Evolutionary conservation across 352 stramenopile genomes (phyloP), one percentile per base, ranked within the genome.

Genomic region (Pythium grandisporangium): DNA sequence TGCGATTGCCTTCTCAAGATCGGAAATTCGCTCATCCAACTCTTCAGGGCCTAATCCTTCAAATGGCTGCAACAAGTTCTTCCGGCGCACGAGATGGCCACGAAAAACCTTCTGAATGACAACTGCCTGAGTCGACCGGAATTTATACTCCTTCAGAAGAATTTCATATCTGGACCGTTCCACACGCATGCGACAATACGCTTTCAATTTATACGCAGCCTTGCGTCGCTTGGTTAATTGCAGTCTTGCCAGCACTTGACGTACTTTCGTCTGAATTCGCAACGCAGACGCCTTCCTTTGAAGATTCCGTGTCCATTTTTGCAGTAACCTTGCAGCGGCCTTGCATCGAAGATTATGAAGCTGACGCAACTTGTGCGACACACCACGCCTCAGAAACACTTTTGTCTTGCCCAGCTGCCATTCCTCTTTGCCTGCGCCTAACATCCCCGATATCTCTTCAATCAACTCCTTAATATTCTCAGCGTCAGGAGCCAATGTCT

Each of bases 381-480:
- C 68, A 1, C 48, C 61, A 35, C 82, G 57, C 47, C 92, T 93
- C 22, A 95, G 42, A 37, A 95, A 95, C 8, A 95, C 78, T 48
- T 95, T 95, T 5, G 76, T 90, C 41, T 86, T 91, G 0, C 82
- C 82, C 17, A 95, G 55, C 41, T 95, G 82, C 82, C 82, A 95
- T 39, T 95, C 69, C 24, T 93, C 82, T 55, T 95, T 93, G 1
- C 80, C 78, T 5, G 80, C 80, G 14, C 82, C 82, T 25, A 95
- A 53, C 44, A 91, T 92, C 0, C 70, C 71, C 24, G 82, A 95
- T 32, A 95, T 91, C 41, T 85, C 63, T 40, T 87, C 64, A 1
- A 93, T 68, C 1, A 95, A 66, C 39, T 93, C 80, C 22, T 71
- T 65, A 39, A 95, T 85, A 34, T 79, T 89, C 39, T 95, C 78